Conservation (phyloP, 208 protist genomes). For the Leishmania braziliensis region DNA sequence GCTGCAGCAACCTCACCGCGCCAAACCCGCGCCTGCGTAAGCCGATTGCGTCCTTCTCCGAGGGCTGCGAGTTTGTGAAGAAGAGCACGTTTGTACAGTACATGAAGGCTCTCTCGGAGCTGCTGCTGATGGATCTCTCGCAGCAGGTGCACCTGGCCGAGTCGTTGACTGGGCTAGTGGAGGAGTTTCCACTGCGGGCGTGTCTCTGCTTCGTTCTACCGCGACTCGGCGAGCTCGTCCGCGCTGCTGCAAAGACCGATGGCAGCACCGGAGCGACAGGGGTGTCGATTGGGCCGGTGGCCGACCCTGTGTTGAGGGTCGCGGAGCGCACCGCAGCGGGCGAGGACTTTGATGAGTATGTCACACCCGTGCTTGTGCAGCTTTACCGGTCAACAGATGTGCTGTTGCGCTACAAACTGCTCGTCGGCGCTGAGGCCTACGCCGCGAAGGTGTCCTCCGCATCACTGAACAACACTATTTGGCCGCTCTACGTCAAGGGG, state of each 20-base stretch:
- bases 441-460: slow-evolving; percentile 36
- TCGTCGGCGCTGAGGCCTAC: slow-evolving; percentile 61
- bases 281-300: slow-evolving; percentile 37
- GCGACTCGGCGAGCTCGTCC: slow-evolving; percentile 54
- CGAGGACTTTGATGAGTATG: slow-evolving; percentile 53
- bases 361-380: slow-evolving; percentile 62
- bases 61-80: slow-evolving; percentile 59
- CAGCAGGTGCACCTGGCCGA: slow-evolving; percentile 64
- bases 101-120: slow-evolving; percentile 62
- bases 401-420: slow-evolving; percentile 67
- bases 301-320: slow-evolving; percentile 69
- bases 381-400: slow-evolving; percentile 65
- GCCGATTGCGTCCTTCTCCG: slow-evolving; percentile 50
- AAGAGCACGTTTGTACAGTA: slow-evolving; percentile 64
- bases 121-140: slow-evolving; percentile 61
- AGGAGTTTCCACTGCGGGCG: slow-evolving; percentile 53
- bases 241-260: slow-evolving; percentile 39
- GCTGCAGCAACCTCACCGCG: slow-evolving; percentile 51
- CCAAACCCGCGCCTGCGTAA: slow-evolving; percentile 54
- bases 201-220: slow-evolving; percentile 69
- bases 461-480: slow-evolving; percentile 61
- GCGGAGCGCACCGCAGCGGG: slow-evolving; percentile 34
- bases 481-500: slow-evolving; percentile 68
- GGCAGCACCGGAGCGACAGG: slow-evolving; percentile 13
- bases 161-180: slow-evolving; percentile 46